phyloP scores from a whole-genome alignment of 1,284 basidiomycete genomes.

The Quambalaria eucalypti region DNA sequence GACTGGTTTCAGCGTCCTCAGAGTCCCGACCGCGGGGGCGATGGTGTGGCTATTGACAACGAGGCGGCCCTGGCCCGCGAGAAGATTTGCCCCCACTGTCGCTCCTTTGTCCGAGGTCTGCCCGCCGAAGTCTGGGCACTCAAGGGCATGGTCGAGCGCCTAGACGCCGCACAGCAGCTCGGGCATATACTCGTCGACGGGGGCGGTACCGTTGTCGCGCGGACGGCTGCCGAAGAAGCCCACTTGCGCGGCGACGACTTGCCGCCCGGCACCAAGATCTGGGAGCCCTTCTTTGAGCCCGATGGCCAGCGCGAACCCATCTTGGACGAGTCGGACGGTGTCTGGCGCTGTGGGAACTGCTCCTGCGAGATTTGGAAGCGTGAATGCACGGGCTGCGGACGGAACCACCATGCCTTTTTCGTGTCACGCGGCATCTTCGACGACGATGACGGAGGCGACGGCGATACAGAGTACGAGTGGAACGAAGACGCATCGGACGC shows the following conservation, averaged over 20 bases:
- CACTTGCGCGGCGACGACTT: slow-evolving; percentile 17
- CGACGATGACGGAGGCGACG: background rate
- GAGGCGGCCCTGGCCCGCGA: slow-evolving; percentile 22
- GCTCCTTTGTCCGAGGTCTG: slow-evolving; percentile 24
- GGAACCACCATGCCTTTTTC: background rate
- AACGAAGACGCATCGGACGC: background rate
- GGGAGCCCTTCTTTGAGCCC: slow-evolving; percentile 17
- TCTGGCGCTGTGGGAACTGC: slow-evolving; percentile 35
- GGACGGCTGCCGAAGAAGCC: slow-evolving; percentile 13
- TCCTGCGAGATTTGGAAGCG: slow-evolving; percentile 35
- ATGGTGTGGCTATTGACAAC: slow-evolving; percentile 7
- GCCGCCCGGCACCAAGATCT: slow-evolving; percentile 16
- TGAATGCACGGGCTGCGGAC: slow-evolving; percentile 11
- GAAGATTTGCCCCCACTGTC: slow-evolving; percentile 41
- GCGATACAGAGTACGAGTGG: background rate
- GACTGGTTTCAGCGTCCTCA: slow-evolving; percentile 34
- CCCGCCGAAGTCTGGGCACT: slow-evolving; percentile 37
- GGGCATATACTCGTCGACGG: slow-evolving; percentile 5
- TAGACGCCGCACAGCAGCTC: slow-evolving; percentile 12
- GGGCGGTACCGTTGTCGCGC: background rate
- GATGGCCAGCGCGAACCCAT: slow-evolving; percentile 18
- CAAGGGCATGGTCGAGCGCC: slow-evolving; percentile 28
- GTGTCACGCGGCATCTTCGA: background rate
- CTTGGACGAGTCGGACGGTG: slow-evolving; percentile 32
- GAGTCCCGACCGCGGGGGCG: background rate